Evolutionary conservation across 129 eudicot species (phyloP).

Genomic region (Erigeron canadensis): DNA sequence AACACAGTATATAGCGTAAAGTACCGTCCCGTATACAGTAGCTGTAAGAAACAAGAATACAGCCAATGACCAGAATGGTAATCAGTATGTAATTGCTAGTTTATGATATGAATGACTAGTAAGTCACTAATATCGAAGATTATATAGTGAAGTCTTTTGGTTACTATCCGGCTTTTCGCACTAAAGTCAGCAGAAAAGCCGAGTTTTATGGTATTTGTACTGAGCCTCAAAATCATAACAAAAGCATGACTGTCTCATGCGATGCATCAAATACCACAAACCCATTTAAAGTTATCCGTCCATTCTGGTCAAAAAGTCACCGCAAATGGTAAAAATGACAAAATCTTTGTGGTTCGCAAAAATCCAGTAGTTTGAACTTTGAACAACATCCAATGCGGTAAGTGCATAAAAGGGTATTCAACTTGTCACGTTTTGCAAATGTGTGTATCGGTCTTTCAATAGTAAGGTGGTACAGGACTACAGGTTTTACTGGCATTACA

Average conservation of each 20-base stretch:
- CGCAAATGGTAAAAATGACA: slow-evolving; percentile 27
- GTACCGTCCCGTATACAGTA: slow-evolving; percentile 10
- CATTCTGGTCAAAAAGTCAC: slow-evolving; percentile 24
- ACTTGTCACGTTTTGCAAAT: too few species aligned
- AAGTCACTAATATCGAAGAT: slow-evolving; percentile 16
- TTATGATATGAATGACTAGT: slow-evolving; percentile 7
- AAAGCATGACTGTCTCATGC: slow-evolving; percentile 34
- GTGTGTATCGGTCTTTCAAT: too few species aligned
- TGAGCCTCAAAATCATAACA: slow-evolving; percentile 16
- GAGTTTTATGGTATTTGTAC: slow-evolving; percentile 10
- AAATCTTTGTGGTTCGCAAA: slow-evolving; percentile 20
- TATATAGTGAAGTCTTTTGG: slow-evolving; percentile 2
- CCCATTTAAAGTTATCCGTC: slow-evolving; percentile 27
- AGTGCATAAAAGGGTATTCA: too few species aligned
- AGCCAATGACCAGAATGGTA: slow-evolving; percentile 10
- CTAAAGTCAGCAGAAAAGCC: slow-evolving; percentile 32
- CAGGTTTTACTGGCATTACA: too few species aligned
- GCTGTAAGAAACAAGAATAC: slow-evolving; percentile 19
- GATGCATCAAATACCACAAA: slow-evolving; percentile 11
- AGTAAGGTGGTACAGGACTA: too few species aligned
- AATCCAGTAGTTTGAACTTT: not conserved
- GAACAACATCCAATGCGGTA: not conserved
- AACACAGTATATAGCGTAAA: slow-evolving; percentile 7
- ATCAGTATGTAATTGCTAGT: slow-evolving; percentile 16
- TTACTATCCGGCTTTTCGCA: slow-evolving; percentile 34